Conservation (phyloP, 1,139 yeast genomes). For the Nakaseomyces sp. region DNA sequence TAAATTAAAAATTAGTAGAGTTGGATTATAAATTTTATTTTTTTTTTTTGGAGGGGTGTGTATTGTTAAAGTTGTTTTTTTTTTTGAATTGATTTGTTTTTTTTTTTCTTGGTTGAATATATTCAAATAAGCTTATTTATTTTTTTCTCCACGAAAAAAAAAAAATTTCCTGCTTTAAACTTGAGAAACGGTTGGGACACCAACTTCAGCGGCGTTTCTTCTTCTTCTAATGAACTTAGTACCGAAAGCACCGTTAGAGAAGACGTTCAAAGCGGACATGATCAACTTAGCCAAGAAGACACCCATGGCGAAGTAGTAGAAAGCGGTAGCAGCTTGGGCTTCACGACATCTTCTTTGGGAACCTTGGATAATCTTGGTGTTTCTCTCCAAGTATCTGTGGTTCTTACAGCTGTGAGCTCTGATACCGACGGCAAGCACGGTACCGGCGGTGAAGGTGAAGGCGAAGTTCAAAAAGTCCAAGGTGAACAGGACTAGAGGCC, state of each 20-base stretch:
- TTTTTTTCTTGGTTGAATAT: neutral
- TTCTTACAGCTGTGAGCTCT: slow-evolving; percentile 80
- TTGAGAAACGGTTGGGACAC: slow-evolving; percentile 84
- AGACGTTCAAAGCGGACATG: slow-evolving; percentile 49
- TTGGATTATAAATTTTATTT: neutral
- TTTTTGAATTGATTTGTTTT: too few species aligned
- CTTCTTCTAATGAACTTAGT: slow-evolving; percentile 27
- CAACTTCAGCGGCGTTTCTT: slow-evolving; percentile 55
- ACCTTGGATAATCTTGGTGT: slow-evolving; percentile 62
- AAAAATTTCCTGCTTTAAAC: too few species aligned
- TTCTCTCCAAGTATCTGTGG: slow-evolving; percentile 49
- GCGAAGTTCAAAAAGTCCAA: slow-evolving; percentile 83
- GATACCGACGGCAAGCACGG: slow-evolving; percentile 86
- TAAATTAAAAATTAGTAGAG: neutral
- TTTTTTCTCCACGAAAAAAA: too few species aligned
- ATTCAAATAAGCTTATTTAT: neutral
- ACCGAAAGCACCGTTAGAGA: slow-evolving; percentile 62
- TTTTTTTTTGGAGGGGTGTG: neutral
- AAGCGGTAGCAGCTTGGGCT: slow-evolving; percentile 87
- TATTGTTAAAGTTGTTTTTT: neutral
- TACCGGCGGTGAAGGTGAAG: slow-evolving; percentile 89
- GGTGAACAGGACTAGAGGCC: slow-evolving; percentile 69
- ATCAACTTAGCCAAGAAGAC: slow-evolving; percentile 61
- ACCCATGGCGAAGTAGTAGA: slow-evolving; percentile 81
- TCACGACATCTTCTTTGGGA: slow-evolving; percentile 80